A percentile compares a stretch with the other conserved stretches of the same genome.
Evolutionary conservation across 116 monocot species (phyloP).

Genomic region (Trichopus zeylanicus): DNA sequence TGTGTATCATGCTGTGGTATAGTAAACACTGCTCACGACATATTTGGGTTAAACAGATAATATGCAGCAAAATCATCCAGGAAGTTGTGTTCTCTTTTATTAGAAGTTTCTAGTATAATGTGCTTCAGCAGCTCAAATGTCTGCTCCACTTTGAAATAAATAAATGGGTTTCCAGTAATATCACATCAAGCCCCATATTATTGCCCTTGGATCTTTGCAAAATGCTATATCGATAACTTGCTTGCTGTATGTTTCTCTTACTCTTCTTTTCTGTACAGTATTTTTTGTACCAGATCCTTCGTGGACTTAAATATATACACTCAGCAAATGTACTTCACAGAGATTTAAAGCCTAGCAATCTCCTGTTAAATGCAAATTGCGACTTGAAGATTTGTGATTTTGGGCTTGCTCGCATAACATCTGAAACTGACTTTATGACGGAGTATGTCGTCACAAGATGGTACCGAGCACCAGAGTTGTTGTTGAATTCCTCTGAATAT

Average conservation of each 20-base stretch:
- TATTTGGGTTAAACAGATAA: too few relatives aligned
- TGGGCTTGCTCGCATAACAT: constrained; percentile 68
- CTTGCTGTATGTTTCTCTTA: neutral
- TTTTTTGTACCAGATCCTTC: constrained; percentile 72
- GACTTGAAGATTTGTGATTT: constrained; percentile 79
- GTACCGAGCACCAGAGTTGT: constrained; percentile 72
- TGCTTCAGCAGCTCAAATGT: too few relatives aligned
- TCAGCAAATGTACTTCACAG: constrained; percentile 78
- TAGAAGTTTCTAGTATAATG: too few relatives aligned
- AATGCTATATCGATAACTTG: neutral
- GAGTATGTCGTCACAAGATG: constrained; percentile 79
- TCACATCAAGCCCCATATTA: too few relatives aligned
- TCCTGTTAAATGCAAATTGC: constrained; percentile 70
- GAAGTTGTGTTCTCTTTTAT: too few relatives aligned
- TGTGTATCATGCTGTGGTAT: too few relatives aligned
- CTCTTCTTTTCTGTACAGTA: constrained; percentile 35
- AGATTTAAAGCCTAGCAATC: constrained; percentile 80
- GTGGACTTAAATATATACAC: constrained; percentile 77
- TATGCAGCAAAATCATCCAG: too few relatives aligned
- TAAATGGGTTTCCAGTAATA: too few relatives aligned
- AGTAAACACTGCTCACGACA: too few relatives aligned
- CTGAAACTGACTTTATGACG: constrained; percentile 75
- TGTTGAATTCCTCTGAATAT: constrained; percentile 70
- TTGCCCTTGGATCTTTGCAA: neutral
- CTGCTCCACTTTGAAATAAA: too few relatives aligned